phyloP scores from a whole-genome alignment of 1,139 yeast species.

The Hyphopichia khmerensis region DNA sequence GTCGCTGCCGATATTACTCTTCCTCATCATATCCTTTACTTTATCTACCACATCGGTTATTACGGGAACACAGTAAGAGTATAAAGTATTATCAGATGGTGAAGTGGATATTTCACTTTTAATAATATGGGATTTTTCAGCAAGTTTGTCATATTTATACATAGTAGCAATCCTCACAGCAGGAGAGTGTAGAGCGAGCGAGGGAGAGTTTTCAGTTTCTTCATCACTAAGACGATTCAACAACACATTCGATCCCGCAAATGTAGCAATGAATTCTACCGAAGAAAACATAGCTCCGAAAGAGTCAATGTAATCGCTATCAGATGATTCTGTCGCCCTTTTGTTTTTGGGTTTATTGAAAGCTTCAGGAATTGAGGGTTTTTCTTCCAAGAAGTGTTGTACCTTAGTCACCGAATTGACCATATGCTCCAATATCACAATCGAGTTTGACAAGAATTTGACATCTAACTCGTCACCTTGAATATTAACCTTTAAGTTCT shows the following conservation, averaged over 20 bases:
- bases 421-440: conserved; percentile 45
- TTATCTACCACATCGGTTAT: conserved; percentile 56
- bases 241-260: conserved; percentile 70
- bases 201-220: conserved; percentile 44
- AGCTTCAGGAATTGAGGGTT: conserved; percentile 10
- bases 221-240: conserved; percentile 48
- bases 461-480: conserved; percentile 71
- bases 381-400: conserved; percentile 32
- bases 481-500: conserved; percentile 43
- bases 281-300: conserved; percentile 38
- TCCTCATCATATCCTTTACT: conserved; percentile 37
- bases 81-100: conserved; percentile 70
- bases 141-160: conserved; percentile 27
- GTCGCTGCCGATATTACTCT: conserved; percentile 7
- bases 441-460: conserved; percentile 53
- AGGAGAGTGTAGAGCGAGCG: conserved; percentile 73
- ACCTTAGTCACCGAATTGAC: conserved; percentile 44
- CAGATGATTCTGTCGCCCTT: conserved; percentile 14
- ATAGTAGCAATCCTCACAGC: conserved; percentile 56
- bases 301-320: conserved; percentile 20
- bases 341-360: conserved; percentile 7
- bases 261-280: conserved; percentile 52
- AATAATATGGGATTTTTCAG: conserved; percentile 41
- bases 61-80: conserved; percentile 79
- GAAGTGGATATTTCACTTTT: conserved; percentile 59